phyloP scores from a whole-genome alignment of 1,139 yeast genomes.

The Blastobotrys proliferans region DNA sequence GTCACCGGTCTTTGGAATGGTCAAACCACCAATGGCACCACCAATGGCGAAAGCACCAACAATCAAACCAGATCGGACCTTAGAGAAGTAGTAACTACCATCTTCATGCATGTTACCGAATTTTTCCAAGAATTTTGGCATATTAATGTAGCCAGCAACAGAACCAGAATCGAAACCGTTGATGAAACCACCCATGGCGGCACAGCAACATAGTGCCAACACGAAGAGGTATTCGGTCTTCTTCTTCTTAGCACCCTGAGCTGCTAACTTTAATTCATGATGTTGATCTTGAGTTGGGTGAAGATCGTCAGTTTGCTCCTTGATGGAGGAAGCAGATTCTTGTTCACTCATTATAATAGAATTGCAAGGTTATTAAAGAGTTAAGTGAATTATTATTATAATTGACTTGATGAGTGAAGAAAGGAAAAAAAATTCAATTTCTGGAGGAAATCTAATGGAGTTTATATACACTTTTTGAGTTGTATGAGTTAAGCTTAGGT shows the following conservation, averaged over 20 bases:
- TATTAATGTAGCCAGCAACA: slow-evolving; percentile 65
- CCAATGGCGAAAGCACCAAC: slow-evolving; percentile 55
- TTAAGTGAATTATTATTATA: too few species aligned
- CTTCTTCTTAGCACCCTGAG: slow-evolving; percentile 5
- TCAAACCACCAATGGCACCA: slow-evolving; percentile 46
- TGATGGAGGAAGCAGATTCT: slow-evolving; percentile 14
- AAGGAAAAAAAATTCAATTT: too few species aligned
- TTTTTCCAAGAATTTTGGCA: slow-evolving; percentile 54
- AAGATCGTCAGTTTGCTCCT: slow-evolving; percentile 12
- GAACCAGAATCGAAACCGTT: slow-evolving; percentile 60
- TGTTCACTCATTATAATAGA: slow-evolving; percentile 7
- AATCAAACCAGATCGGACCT: slow-evolving; percentile 47
- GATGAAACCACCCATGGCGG: slow-evolving; percentile 35
- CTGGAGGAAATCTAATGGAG: too few species aligned
- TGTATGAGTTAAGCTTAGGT: too few species aligned
- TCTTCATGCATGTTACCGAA: slow-evolving; percentile 40
- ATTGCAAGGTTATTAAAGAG: too few species aligned
- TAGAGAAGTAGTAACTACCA: slow-evolving; percentile 33
- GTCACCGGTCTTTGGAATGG: slow-evolving; percentile 49
- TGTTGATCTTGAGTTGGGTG: not conserved
- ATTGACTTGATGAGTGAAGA: not conserved
- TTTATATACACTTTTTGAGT: too few species aligned
- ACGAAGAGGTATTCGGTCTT: slow-evolving; percentile 14
- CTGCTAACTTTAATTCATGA: slow-evolving; percentile 5
- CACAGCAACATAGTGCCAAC: slow-evolving; percentile 16